A percentile compares a stretch with the other conserved stretches of the same genome.
Evolutionary conservation across 2,329 filamentous ascomycete species (phyloP).

Genomic region (Chrysoporthe cubensis): DNA sequence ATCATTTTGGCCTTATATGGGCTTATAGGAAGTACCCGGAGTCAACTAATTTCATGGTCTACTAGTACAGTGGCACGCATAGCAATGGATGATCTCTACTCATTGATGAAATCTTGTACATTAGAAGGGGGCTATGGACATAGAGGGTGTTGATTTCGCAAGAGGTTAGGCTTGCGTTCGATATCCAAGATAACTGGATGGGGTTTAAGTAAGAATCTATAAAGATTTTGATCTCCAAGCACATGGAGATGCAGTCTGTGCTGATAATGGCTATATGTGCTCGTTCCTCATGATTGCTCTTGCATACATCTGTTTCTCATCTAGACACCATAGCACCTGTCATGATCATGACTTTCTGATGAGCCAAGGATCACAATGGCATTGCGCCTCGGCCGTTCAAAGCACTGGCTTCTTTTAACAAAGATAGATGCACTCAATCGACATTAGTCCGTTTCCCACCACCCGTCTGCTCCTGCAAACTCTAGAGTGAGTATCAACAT

Average conservation of each 20-base stretch:
- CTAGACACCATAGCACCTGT: not conserved
- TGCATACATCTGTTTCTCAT: not conserved
- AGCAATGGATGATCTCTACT: conserved; percentile 58
- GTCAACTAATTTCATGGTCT: conserved; percentile 28
- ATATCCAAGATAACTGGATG: not conserved
- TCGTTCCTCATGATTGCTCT: not conserved
- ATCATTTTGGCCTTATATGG: conserved; percentile 1
- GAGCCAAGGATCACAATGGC: not conserved
- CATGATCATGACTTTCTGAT: not conserved
- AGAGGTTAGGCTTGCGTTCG: not conserved
- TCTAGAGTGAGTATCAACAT: not conserved
- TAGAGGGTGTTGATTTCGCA: conserved; percentile 31
- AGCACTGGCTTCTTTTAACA: not conserved
- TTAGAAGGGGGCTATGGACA: conserved; percentile 41
- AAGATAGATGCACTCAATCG: not conserved
- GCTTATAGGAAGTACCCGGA: conserved; percentile 30
- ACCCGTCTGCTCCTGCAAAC: not conserved
- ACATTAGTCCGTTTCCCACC: not conserved
- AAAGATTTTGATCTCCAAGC: not conserved
- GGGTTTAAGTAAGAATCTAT: not conserved
- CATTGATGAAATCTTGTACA: conserved; percentile 55
- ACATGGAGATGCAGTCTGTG: not conserved
- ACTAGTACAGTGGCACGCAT: conserved; percentile 37
- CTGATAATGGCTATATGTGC: not conserved
- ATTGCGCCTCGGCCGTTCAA: not conserved